Conservation (phyloP, 768 basidiomycete genomes). For the Lentinula guzmanii region DNA sequence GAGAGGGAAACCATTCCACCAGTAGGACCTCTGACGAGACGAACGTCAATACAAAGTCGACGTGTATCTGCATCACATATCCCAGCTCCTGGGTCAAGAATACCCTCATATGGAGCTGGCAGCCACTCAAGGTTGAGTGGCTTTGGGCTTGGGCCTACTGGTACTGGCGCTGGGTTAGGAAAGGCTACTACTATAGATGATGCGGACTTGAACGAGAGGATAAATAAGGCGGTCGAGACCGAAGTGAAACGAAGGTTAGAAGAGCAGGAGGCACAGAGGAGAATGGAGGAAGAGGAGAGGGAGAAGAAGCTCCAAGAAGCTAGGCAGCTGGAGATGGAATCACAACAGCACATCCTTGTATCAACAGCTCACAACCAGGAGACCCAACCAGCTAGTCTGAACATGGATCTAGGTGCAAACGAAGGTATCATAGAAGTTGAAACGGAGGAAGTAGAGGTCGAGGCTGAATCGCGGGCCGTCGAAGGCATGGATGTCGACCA, state of each 20-base stretch:
- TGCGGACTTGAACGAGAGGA: background rate
- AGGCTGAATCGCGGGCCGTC: background rate
- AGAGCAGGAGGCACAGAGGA: constrained; percentile 56
- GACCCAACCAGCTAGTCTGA: background rate
- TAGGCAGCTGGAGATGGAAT: constrained; percentile 11
- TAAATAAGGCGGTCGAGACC: background rate
- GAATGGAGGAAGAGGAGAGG: constrained; percentile 42
- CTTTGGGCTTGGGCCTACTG: constrained; percentile 5
- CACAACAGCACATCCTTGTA: background rate
- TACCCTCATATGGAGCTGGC: constrained; percentile 1
- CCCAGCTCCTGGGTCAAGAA: background rate
- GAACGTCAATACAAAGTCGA: background rate
- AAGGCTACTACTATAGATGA: constrained; percentile 39
- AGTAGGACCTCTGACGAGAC: background rate
- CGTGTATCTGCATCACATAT: constrained; percentile 1
- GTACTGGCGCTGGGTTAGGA: constrained; percentile 63
- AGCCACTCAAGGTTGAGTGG: constrained; percentile 1
- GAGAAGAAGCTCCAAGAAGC: constrained; percentile 23
- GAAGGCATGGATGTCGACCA: background rate
- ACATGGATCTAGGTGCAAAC: background rate
- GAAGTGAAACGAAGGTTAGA: constrained; percentile 74
- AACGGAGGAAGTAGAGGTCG: background rate
- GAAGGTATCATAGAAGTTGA: background rate
- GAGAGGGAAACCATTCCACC: background rate
- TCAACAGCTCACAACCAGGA: background rate